These are phyloP conservation scores for Syzygium aqueum DNA, from an alignment of 345 rosid species.

Conservation along the genomic window DNA sequence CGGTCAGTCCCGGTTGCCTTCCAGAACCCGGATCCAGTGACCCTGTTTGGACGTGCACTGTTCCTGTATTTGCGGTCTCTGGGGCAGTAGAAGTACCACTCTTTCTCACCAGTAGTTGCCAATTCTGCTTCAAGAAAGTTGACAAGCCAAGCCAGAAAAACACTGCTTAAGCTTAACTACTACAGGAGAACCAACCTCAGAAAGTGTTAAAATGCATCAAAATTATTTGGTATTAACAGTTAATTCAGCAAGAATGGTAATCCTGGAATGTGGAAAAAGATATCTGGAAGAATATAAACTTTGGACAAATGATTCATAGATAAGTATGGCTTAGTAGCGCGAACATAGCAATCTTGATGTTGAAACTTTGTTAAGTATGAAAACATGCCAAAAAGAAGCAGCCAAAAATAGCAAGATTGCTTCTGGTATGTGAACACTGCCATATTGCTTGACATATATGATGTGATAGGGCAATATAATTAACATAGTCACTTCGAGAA, in stretches of 20 bases:
- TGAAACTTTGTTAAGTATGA: background rate
- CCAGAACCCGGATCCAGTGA: slow-evolving; percentile 96
- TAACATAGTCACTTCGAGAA: background rate
- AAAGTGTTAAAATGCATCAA: background rate
- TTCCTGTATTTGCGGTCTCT: slow-evolving; percentile 89
- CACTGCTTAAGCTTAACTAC: background rate
- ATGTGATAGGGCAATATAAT: background rate
- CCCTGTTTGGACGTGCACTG: slow-evolving; percentile 86
- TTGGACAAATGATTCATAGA: background rate
- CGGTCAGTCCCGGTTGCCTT: slow-evolving; percentile 95
- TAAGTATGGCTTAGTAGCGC: background rate
- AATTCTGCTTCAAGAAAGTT: slow-evolving; percentile 28
- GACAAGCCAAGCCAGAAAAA: background rate
- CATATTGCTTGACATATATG: background rate
- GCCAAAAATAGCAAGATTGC: background rate
- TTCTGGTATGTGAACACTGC: background rate
- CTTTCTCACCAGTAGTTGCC: slow-evolving; percentile 76
- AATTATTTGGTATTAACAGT: background rate
- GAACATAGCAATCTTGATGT: background rate
- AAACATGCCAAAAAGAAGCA: background rate
- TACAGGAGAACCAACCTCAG: background rate
- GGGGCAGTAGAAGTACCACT: slow-evolving; percentile 91
- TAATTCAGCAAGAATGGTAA: background rate
- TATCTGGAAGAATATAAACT: background rate
- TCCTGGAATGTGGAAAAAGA: background rate